Evolutionary conservation across 2,329 filamentous ascomycete genomes (phyloP), one percentile per base, ranked within the genome.

Genomic region (Ophiognomonia clavigignenti-juglandacearum): DNA sequence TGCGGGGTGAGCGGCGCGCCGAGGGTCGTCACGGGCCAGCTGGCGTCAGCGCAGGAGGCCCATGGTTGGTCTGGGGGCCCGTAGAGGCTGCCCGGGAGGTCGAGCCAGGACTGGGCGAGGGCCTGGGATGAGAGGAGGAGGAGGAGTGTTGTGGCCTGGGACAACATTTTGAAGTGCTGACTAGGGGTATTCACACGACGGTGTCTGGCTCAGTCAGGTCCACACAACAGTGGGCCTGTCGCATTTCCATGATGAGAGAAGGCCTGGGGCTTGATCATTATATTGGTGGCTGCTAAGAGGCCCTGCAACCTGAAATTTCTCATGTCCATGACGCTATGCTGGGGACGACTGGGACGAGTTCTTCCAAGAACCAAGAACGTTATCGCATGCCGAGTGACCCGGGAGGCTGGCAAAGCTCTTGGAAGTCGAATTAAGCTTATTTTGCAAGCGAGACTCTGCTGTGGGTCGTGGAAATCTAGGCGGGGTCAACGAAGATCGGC

Each of bases 1-100:
- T 58, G 57, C 1, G 56, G 56, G 34, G 46, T n/a, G 26, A 58
- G 49, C 2, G 52, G 43, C 10, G 39, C 44, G 19, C 57, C 57
- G 18, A 54, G 41, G 4, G 47, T 39, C 38, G 35, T 47, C 27
- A 29, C 51, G 43, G 36, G 57, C 57, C 57, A 59, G 39, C 54
- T 57, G 29, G 56, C 54, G 39, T 55, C 53, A 13, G 52, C 51
- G 29, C 55, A 59, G 3, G 53, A 53, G 22, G 45, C 41, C 45
- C 45, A 47, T 16, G 20, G 39, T 16, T 42, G 29, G 16, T 47
- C 39, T 20, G 43, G 43, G 3, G 39, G 39, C 4, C 43, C 43
- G 10, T 50, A 50, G 18, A 50, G 39, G 11, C 43, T 50, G 13
- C 48, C 48, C 1, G 48, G 48, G 7, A 50, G 39, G 24, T 47